A percentile compares a stretch with the other conserved stretches of the same genome.
Conservation (phyloP, 257 asterid species). For the Nyctanthes arbortristis region DNA sequence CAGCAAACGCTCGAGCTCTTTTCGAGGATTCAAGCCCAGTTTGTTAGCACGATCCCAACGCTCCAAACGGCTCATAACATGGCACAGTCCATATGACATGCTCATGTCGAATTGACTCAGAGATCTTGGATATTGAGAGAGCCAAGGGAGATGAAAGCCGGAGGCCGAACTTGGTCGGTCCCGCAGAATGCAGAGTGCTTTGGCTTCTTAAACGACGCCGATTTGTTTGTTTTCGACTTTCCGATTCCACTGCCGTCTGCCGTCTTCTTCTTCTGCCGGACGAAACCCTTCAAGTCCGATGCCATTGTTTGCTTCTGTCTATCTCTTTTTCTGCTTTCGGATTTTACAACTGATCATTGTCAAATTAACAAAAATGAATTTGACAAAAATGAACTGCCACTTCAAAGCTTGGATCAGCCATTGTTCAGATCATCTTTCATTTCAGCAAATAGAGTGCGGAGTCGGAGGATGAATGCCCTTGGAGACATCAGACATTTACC, state of each 20-base stretch:
- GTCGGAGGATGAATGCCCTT: too few species aligned
- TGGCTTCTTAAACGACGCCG: conserved; percentile 33
- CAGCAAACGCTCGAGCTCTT: conserved; percentile 46
- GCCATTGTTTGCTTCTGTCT: conserved; percentile 32
- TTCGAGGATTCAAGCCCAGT: conserved; percentile 65
- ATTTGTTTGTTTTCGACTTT: conserved; percentile 38
- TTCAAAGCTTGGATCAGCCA: too few species aligned
- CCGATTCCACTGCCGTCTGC: conserved; percentile 26
- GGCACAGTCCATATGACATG: conserved; percentile 82
- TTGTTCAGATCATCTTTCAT: too few species aligned
- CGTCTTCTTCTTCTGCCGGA: conserved; percentile 58
- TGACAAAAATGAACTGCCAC: too few species aligned
- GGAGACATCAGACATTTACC: too few species aligned
- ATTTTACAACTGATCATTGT: too few species aligned
- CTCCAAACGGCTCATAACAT: conserved; percentile 68
- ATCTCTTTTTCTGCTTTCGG: neutral
- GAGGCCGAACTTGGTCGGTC: conserved; percentile 53
- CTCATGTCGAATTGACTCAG: conserved; percentile 79
- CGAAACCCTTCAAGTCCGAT: conserved; percentile 69
- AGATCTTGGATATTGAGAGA: conserved; percentile 68
- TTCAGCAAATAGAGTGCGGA: too few species aligned
- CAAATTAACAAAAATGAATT: too few species aligned
- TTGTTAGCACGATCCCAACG: conserved; percentile 74
- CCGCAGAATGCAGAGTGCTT: conserved; percentile 55
- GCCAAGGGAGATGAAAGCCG: conserved; percentile 62